Base-by-base conservation (phyloP, 2,329 filamentous ascomycete genomes). In the Biscogniauxia marginata region DNA sequence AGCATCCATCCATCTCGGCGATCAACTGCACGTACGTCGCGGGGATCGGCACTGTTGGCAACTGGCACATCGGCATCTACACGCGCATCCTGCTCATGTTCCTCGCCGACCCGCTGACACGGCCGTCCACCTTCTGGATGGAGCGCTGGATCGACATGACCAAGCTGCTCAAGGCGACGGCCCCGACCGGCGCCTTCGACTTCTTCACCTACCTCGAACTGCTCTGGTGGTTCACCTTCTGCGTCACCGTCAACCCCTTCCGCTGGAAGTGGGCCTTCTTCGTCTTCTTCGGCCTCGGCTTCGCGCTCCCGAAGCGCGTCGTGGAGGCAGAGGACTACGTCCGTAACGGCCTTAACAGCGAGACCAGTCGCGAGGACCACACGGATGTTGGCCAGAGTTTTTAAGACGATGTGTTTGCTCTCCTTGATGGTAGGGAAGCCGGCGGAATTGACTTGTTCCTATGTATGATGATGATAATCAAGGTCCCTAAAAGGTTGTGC, bases 21-120 rank as follows among this genome's bases (percentile, higher is more conserved):
- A 93, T 91, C 74, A 96, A 96, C 73, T 82, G 75, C 77, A 95
- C 90, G 0, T 96, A 93, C 63, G 78, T 92, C 54, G 85, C 88
- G 53, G 90, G 86, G 3, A 93, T 95, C 55, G 90, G 90, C 0
- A 89, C 88, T 0, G 89, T 95, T 1, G 89, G 91, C 0, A 93
- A 95, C 71, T 93, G 89, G 81, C 91, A 96, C 67, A 93, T 96
- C 47, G 91, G 91, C 4, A 93, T 96, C 65, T 96, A 95, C 75
- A 96, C 90, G 0, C 82, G 91, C 4, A 88, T 96, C 60, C 77
- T 96, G 6, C 82, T 96, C 63, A 93, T 95, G 90, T 95, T 95
- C 70, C 79, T 96, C 53, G 80, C 88, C 13, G 91, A 96, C 66
- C 90, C 90, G 0, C 75, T 93, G 20, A 87, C 90, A 0, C 81